Percentiles rank a stretch among this genome's conserved stretches.
Conservation (phyloP, 176 grass and related monocot species). For the Melocanna baccifera region DNA sequence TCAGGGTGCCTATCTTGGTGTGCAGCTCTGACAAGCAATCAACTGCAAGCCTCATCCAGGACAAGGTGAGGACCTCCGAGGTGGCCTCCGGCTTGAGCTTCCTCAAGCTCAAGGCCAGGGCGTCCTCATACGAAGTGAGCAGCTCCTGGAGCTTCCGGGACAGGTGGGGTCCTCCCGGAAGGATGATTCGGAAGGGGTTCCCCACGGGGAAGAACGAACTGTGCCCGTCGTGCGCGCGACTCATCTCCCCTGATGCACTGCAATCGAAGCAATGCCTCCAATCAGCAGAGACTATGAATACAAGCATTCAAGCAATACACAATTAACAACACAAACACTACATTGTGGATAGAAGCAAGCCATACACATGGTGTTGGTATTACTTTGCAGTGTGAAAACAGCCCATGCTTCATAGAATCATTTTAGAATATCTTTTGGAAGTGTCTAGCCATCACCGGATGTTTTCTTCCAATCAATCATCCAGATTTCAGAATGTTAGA, state of each 20-base stretch:
- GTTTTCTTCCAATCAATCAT: too few relatives aligned
- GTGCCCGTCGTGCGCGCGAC: constrained; percentile 44
- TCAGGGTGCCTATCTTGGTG: constrained; percentile 48
- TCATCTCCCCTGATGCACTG: constrained; percentile 60
- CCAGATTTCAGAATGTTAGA: too few relatives aligned
- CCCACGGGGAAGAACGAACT: constrained; percentile 48
- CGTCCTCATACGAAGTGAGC: constrained; percentile 52
- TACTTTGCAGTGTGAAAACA: background rate
- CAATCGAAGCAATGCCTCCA: background rate
- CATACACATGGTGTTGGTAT: background rate
- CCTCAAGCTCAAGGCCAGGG: constrained; percentile 49
- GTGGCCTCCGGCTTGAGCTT: constrained; percentile 52
- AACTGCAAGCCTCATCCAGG: constrained; percentile 65
- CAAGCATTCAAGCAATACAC: background rate
- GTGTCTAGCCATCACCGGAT: too few relatives aligned
- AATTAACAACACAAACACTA: background rate
- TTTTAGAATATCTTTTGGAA: background rate
- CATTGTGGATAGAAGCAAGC: background rate
- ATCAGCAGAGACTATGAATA: background rate
- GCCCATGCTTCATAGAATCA: background rate
- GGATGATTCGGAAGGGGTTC: constrained; percentile 56
- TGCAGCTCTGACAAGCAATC: constrained; percentile 55
- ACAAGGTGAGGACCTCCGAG: constrained; percentile 54
- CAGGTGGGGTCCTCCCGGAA: constrained; percentile 41
- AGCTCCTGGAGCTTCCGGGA: constrained; percentile 49